These are phyloP conservation scores for Citrullus amarus DNA, from an alignment of 306 rosid genomes.

Conservation along the genomic window DNA sequence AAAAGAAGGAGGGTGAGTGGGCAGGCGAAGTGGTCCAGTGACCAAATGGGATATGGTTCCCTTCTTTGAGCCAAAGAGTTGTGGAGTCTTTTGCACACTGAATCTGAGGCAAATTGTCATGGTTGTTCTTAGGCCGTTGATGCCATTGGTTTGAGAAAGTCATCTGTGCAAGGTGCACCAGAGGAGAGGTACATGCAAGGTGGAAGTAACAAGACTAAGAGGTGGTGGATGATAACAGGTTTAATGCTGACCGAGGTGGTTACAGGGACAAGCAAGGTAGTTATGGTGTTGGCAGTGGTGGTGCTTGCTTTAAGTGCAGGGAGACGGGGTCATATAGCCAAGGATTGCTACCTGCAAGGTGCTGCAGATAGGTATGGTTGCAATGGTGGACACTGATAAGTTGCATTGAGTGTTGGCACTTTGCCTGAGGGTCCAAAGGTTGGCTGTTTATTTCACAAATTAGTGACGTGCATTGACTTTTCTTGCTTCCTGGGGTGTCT, in stretches of 20 bases:
- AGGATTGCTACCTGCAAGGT: constrained; percentile 20
- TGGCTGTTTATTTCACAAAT: constrained; percentile 9
- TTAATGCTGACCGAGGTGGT: constrained; percentile 6
- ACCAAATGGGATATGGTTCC: constrained; percentile 64
- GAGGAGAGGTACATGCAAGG: constrained; percentile 18
- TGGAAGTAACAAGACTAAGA: constrained; percentile 11
- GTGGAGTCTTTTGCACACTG: constrained; percentile 60
- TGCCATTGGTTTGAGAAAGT: constrained; percentile 46
- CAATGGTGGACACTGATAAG: constrained; percentile 18
- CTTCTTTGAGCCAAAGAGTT: constrained; percentile 54
- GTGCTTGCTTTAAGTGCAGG: constrained; percentile 33
- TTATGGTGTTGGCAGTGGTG: constrained; percentile 11
- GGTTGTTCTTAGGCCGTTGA: constrained; percentile 67
- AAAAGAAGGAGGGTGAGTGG: constrained; percentile 34
- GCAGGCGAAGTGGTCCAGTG: constrained; percentile 76
- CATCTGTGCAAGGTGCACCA: constrained; percentile 45
- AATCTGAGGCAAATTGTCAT: constrained; percentile 39
- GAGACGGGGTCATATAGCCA: constrained; percentile 11
- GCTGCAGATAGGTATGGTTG: constrained; percentile 1
- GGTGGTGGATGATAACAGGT: constrained; percentile 18
- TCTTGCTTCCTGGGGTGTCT: not conserved
- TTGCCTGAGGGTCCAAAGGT: constrained; percentile 29
- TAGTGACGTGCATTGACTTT: not conserved
- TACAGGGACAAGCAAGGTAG: constrained; percentile 23
- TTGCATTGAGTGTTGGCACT: constrained; percentile 33